Evolutionary conservation across 768 basidiomycete species (phyloP), one percentile per base, ranked within the genome.

Genomic region (Leccinum disarticulatum): DNA sequence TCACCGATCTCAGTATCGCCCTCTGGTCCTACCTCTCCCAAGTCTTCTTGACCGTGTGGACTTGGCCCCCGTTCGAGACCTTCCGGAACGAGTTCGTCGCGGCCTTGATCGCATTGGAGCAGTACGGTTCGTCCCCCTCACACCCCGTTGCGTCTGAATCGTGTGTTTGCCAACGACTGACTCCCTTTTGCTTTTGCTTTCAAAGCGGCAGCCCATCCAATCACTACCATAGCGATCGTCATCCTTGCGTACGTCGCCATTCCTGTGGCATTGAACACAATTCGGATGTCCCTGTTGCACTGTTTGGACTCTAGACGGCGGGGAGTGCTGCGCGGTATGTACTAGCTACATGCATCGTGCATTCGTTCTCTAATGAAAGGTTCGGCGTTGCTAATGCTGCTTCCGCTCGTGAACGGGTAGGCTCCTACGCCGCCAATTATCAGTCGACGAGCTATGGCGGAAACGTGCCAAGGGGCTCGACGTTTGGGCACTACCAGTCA

Each of bases 41-140:
- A 3, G 59, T 35, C 1, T 71, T 50, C 25, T 55, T 13, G 61
- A 35, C n/a, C 11, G 57, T 46, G 0, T 71, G 68, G 66, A 60
- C 64, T 0, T 68, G 50, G 19, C 68, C 69, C 0, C 68, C 68
- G 4, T 66, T 69, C 30, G 67, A 70, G 28, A 13, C 57, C 28
- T 68, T 68, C 22, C 60, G 69, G 13, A 57, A 60, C 54, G 66
- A 56, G 15, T 47, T 69, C 4, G 33, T 27, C 1, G 57, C 58
- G 0, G 61, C 60, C 47, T 27, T 68, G 33, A 55, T 60, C 17
- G 55, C 13, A 38, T 22, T 64, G 55, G 22, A 10, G 48, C 50
- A 60, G 5, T 66, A 66, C 13, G 61, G 69, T 69, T 0, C 52
- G 66, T 67, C 22, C 28, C 22, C 4, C 4, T 4, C 13, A 10